Base-by-base conservation (phyloP, 148 eudicot species). In the Nepenthes gracilis region DNA sequence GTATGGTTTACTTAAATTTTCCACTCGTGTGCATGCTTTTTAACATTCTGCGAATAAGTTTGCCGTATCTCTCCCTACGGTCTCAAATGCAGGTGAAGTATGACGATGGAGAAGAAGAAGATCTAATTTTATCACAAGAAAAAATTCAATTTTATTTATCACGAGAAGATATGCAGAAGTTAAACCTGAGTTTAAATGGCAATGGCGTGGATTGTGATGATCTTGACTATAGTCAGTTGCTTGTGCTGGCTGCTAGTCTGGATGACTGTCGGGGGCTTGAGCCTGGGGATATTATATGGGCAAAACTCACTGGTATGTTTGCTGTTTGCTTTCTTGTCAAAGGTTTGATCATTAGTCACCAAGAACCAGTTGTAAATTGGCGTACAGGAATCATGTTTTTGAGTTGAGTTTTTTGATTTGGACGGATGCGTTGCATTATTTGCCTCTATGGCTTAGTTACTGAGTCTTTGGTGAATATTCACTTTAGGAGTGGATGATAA, bases 241-340 rank as follows among this genome's bases (percentile, higher is more conserved):
- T 88, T 77, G 96, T 73, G 45, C 61, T 88, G 74, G 96, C 99
- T 55, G 99, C 96, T 64, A 84, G 78, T 67, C 75, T 93, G 72
- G 96, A 82, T 75, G 96, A 86, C 56, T 75, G 82, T 69, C 81
- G 80, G 58, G 99, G 84, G 47, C 83, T 79, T 78, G 96, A 82
- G 72, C 79, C 85, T 52, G 99, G 95, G 45, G 96, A 93, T 70
- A 81, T 86, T 35, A 88, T 93, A 61, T 93, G 96, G 99, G 96
- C 92, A 34, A 93, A 93, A 72, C 81, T 93, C 66, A 78, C 95
- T 12, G 96, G 99, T 93, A 69, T 53, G 80, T 71, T 57, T 13
- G 55, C 53, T 52, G 38, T 47, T 15, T 51, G 40, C 43, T 61
- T 38, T 60, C 47, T 49, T 33, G 23, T 23, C 23, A 23, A 58